phyloP scores from a whole-genome alignment of 1,284 basidiomycete genomes.

The Leccinum griseonigrum region DNA sequence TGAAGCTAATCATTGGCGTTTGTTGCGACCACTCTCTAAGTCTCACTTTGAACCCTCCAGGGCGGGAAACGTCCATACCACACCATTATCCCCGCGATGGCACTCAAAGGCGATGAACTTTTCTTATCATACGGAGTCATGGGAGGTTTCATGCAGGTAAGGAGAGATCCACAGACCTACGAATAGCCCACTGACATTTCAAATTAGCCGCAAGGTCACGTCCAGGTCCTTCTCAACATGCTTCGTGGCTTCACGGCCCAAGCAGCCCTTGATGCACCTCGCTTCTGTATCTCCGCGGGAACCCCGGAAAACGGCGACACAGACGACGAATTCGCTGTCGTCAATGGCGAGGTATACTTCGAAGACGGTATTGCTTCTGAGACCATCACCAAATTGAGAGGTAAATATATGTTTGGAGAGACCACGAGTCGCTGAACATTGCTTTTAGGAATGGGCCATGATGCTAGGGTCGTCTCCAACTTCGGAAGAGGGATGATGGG shows the following conservation, averaged over 20 bases:
- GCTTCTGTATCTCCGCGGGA: slow-evolving; percentile 93
- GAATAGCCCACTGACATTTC: neutral
- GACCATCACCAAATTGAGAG: slow-evolving; percentile 59
- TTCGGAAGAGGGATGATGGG: slow-evolving; percentile 75
- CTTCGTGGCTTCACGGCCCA: slow-evolving; percentile 85
- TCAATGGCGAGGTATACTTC: slow-evolving; percentile 83
- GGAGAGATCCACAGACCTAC: slow-evolving; percentile 2
- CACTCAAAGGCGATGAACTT: slow-evolving; percentile 76
- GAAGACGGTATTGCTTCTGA: slow-evolving; percentile 78
- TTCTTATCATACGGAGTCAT: slow-evolving; percentile 91
- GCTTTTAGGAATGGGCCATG: slow-evolving; percentile 79
- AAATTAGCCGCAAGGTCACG: slow-evolving; percentile 81
- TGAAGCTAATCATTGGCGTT: slow-evolving; percentile 24
- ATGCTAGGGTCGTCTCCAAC: slow-evolving; percentile 62
- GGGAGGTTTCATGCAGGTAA: slow-evolving; percentile 92
- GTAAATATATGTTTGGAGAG: slow-evolving; percentile 38
- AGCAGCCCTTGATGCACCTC: slow-evolving; percentile 85
- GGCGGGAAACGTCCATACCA: slow-evolving; percentile 92
- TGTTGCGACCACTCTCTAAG: neutral
- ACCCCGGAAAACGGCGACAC: slow-evolving; percentile 61
- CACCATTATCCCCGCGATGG: slow-evolving; percentile 94
- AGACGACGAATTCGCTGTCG: slow-evolving; percentile 56
- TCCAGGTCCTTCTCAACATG: slow-evolving; percentile 92
- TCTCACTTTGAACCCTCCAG: slow-evolving; percentile 30
- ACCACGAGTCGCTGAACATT: slow-evolving; percentile 7